Conservation (phyloP, 2,329 filamentous ascomycete species). For the Rutstroemia sp. region DNA sequence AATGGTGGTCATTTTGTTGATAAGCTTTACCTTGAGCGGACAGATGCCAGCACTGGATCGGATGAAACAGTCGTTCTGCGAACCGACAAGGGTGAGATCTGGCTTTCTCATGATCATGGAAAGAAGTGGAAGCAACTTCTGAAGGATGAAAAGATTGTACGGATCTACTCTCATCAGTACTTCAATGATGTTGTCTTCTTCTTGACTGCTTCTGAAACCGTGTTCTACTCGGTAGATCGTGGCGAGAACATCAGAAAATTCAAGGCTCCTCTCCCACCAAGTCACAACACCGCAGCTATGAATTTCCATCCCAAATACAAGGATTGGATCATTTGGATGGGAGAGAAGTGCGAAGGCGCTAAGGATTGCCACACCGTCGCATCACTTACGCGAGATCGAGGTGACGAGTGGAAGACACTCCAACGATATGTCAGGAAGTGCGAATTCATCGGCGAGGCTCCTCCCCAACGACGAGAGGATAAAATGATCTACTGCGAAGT, state of each 20-base stretch:
- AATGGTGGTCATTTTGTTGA: slow-evolving; percentile 45
- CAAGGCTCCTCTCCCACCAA: slow-evolving; percentile 52
- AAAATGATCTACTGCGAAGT: slow-evolving; percentile 51
- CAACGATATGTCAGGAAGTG: slow-evolving; percentile 71
- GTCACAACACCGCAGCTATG: slow-evolving; percentile 39
- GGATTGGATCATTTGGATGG: slow-evolving; percentile 91
- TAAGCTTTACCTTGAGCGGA: slow-evolving; percentile 72
- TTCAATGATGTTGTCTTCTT: slow-evolving; percentile 85
- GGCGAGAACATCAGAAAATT: slow-evolving; percentile 69
- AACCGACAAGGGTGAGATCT: slow-evolving; percentile 42
- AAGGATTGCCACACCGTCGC: slow-evolving; percentile 63
- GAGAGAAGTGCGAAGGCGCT: slow-evolving; percentile 55
- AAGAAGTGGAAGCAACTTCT: slow-evolving; percentile 74
- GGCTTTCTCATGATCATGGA: slow-evolving; percentile 76
- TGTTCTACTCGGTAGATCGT: slow-evolving; percentile 77
- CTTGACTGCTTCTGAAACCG: slow-evolving; percentile 56
- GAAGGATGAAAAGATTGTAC: slow-evolving; percentile 59
- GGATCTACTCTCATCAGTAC: slow-evolving; percentile 70
- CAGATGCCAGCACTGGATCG: slow-evolving; percentile 50
- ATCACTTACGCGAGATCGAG: slow-evolving; percentile 71
- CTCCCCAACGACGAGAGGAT: slow-evolving; percentile 43
- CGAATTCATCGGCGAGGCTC: slow-evolving; percentile 69
- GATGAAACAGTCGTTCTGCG: slow-evolving; percentile 67
- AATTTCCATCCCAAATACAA: slow-evolving; percentile 78
- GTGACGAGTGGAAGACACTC: slow-evolving; percentile 70